phyloP scores from a whole-genome alignment of 331 rosid genomes.

The Acacia concinna region DNA sequence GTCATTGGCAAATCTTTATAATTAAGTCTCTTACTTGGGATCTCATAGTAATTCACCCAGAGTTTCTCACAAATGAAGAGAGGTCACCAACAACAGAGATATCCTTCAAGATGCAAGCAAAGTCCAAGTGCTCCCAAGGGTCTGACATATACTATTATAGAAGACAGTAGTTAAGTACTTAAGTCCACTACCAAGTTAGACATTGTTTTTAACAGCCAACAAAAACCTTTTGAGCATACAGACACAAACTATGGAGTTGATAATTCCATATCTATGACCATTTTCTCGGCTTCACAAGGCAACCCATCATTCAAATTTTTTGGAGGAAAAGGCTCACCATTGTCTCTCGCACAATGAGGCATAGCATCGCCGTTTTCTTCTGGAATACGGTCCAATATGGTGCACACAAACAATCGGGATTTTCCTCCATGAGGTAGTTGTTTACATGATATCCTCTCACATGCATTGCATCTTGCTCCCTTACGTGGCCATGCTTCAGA shows the following conservation, averaged over 20 bases:
- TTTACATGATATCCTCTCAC: constrained; percentile 20
- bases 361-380: constrained; percentile 23
- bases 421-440: constrained; percentile 45
- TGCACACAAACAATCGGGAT: constrained; percentile 31
- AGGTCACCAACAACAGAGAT: too few species aligned
- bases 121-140: too few species aligned
- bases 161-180: background rate
- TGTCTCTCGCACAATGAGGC: constrained; percentile 2
- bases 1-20: too few species aligned
- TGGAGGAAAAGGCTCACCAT: background rate
- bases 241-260: constrained; percentile 32
- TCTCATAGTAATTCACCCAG: too few species aligned
- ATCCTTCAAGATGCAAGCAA: too few species aligned
- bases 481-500: constrained; percentile 43
- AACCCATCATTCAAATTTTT: background rate
- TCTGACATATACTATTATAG: background rate
- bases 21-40: too few species aligned
- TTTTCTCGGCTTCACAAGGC: background rate
- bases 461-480: constrained; percentile 9
- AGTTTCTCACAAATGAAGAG: too few species aligned
- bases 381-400: constrained; percentile 39
- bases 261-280: constrained; percentile 29
- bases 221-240: background rate
- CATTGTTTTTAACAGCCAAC: background rate
- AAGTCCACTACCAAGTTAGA: background rate